Base-by-base conservation (phyloP, 2,329 filamentous ascomycete species). In the Colletotrichum tanaceti region DNA sequence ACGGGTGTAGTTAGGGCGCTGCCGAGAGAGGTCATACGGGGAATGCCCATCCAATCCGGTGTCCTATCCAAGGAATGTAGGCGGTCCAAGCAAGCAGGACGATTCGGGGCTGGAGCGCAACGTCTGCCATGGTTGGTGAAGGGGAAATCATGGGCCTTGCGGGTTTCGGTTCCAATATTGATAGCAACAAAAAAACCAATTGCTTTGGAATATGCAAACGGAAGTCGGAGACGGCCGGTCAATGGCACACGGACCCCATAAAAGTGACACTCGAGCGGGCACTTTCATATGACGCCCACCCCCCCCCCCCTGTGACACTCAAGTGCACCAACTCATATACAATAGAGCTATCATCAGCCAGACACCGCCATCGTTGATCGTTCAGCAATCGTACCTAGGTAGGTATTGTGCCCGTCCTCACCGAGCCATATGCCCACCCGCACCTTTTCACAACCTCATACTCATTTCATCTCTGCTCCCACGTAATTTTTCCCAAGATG, bases 191-290 rank as follows among this genome's bases (percentile, higher is more conserved):
- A 22, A 22, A 53, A 35, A 58, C 7, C 10, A 10, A 10, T 65
- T 52, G n/a, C 57, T 35, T 50, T 43, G 39, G 39, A 35, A 39
- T 41, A 68, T 28, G 65, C 65, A 65, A 68, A 61, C 62, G 66
- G 66, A 61, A 39, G 28, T 66, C 62, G 66, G 66, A 69, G 55
- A 69, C 66, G 66, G 66, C 57, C 63, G 66, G 47, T 20, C 28
- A 35, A 53, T 60, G 54, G 54, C 61, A 64, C 47, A 41, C 61
- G 28, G 61, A 28, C 54, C 62, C 50, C 66, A 53, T 58, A 57
- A 57, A 69, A 52, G 63, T 55, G 52, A 50, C 55, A 57, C 46
- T 43, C 62, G 55, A 68, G 55, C 57, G 20, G 28, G 24, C 62
- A 18, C 47, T 43, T 47, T 49, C 49, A 57, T 54, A 65, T 20